Evolutionary conservation across 2,329 filamentous ascomycete genomes (phyloP), one percentile per base, ranked within the genome.

Genomic region (Akanthomyces dipterigenus): DNA sequence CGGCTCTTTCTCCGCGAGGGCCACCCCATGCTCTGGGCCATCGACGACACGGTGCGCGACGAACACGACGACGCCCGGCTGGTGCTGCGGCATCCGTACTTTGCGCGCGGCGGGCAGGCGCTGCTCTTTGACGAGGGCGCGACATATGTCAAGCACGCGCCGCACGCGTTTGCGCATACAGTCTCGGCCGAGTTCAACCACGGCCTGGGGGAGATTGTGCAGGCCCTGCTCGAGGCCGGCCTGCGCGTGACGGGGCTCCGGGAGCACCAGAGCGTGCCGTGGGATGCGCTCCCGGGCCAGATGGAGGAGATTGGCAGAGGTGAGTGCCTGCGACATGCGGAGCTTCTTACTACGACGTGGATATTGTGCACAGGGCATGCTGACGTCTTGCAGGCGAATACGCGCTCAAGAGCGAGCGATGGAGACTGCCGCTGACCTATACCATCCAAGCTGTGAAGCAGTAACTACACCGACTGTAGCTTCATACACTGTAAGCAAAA

Each of bases 181-280:
- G 24, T 38, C 16, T 58, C 53, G 24, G 63, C 61, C 24, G 61
- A 60, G 48, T 65, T 64, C 28, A 64, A 62, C 48, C 63, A 65
- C 45, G 64, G 64, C 8, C 24, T 65, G 5, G 63, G 63, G 4
- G 64, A 65, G 55, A 63, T 65, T 48, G 24, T 65, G 11, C 57
- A 65, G 45, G 64, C 64, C 28, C 61, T 65, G 9, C 34, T 65
- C n/a, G 46, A 60, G 1, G 42, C 51, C 0, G 63, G 63, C 4
- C 49, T 65, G 50, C 38, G 45, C 34, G 49, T 65, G 20, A 57
- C 63, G 7, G 55, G 58, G 2, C 50, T 65, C 22, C 22, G 3
- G 36, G 64, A 65, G 55, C 64, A 65, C 38, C 58, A 60, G 43
- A 64, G 63, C 42, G 64, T 63, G 38, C 61, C 64, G 9, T 64